A percentile compares a stretch with the other conserved stretches of the same genome.
phyloP scores from a whole-genome alignment of 2,329 filamentous ascomycete species.

The Leptographium radiaticola region DNA sequence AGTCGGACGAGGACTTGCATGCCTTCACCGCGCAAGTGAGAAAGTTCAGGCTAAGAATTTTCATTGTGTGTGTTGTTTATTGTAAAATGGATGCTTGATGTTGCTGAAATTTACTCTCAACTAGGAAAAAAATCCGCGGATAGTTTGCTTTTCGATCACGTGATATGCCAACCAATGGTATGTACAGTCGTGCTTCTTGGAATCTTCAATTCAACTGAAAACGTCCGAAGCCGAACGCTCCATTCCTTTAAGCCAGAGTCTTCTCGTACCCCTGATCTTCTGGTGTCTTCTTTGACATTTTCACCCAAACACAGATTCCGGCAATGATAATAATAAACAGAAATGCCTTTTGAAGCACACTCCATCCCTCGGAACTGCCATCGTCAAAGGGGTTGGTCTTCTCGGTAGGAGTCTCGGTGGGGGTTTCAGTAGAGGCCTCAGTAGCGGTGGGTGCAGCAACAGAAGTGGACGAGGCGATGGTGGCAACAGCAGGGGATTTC shows the following conservation, averaged over 20 bases:
- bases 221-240: too few relatives aligned
- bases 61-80: constrained; percentile 46
- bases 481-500: constrained; percentile 6
- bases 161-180: background rate
- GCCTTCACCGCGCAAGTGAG: constrained; percentile 90
- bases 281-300: constrained; percentile 23
- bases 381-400: constrained; percentile 3
- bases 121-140: background rate
- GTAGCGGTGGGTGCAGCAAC: background rate
- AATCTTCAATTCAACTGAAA: background rate
- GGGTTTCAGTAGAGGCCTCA: background rate
- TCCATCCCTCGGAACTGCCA: constrained; percentile 23
- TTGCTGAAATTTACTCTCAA: background rate
- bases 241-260: constrained; percentile 22
- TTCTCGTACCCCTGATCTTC: constrained; percentile 28
- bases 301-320: constrained; percentile 31
- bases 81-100: background rate
- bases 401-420: background rate
- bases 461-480: background rate
- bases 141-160: background rate
- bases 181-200: too few relatives aligned
- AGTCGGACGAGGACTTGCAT: constrained; percentile 68
- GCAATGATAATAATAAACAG: constrained; percentile 35
- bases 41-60: constrained; percentile 91
- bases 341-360: constrained; percentile 34